These are phyloP conservation scores for Penicillium glabrum DNA, from an alignment of 2,329 filamentous ascomycete genomes.

Conservation along the genomic window DNA sequence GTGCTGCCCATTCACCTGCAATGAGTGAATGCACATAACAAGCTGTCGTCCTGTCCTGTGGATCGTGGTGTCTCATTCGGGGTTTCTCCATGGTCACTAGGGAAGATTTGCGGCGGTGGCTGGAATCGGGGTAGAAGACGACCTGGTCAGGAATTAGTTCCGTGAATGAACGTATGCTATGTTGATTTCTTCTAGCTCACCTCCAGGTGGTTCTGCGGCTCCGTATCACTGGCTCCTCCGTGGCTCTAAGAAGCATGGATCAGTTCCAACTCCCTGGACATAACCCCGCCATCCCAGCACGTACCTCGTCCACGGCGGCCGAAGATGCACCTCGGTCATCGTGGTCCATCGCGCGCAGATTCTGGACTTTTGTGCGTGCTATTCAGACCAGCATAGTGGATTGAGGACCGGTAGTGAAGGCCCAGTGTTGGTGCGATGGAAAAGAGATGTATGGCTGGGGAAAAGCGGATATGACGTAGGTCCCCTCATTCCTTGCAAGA, in stretches of 20 bases:
- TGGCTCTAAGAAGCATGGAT: slow-evolving; percentile 24
- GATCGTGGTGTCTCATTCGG: slow-evolving; percentile 37
- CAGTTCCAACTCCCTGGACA: slow-evolving; percentile 5
- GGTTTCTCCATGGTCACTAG: slow-evolving; percentile 49
- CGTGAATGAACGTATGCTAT: neutral
- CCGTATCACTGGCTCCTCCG: slow-evolving; percentile 36
- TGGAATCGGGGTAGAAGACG: slow-evolving; percentile 53
- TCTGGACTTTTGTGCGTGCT: slow-evolving; percentile 1
- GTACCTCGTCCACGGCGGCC: slow-evolving; percentile 19
- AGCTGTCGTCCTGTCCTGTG: slow-evolving; percentile 46
- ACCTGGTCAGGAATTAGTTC: slow-evolving; percentile 45
- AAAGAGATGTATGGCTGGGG: slow-evolving; percentile 2
- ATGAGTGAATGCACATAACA: slow-evolving; percentile 65
- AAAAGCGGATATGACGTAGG: slow-evolving; percentile 30
- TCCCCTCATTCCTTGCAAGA: slow-evolving; percentile 1
- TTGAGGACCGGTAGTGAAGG: slow-evolving; percentile 1
- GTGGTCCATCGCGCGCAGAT: slow-evolving; percentile 15
- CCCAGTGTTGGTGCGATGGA: slow-evolving; percentile 9
- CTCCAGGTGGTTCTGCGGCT: slow-evolving; percentile 37
- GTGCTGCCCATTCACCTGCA: slow-evolving; percentile 35
- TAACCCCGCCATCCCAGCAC: slow-evolving; percentile 3
- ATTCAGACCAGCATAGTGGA: slow-evolving; percentile 15
- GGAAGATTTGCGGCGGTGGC: slow-evolving; percentile 61
- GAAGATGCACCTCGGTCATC: slow-evolving; percentile 3
- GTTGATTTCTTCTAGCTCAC: slow-evolving; percentile 16